These are phyloP conservation scores for Penicillium canariense DNA, from an alignment of 495 filamentous ascomycete genomes.

Conservation along the genomic window DNA sequence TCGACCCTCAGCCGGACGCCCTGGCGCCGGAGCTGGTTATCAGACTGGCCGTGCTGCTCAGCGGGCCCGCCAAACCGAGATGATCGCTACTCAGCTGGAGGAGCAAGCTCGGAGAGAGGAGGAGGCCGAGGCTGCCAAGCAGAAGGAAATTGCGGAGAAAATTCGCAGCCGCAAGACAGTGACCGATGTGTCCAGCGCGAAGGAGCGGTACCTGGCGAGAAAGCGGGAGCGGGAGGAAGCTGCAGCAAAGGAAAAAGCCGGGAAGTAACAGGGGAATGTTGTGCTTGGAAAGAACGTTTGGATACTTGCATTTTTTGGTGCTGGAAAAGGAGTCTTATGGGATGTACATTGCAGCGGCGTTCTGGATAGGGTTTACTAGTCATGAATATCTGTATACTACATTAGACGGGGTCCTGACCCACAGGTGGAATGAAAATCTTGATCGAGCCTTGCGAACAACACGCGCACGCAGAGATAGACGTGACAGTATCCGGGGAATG, in stretches of 20 bases:
- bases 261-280: background rate
- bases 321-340: background rate
- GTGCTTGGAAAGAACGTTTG: background rate
- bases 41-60: constrained; percentile 54
- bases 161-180: constrained; percentile 73
- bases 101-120: constrained; percentile 71
- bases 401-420: background rate
- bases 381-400: background rate
- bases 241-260: constrained; percentile 32
- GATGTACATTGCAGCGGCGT: constrained; percentile 2
- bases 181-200: constrained; percentile 78
- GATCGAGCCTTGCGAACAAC: too few species aligned
- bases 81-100: constrained; percentile 73
- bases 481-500: too few species aligned
- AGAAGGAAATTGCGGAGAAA: constrained; percentile 65
- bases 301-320: background rate
- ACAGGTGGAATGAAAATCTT: background rate
- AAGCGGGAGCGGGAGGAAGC: constrained; percentile 76
- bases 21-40: constrained; percentile 28
- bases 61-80: constrained; percentile 78
- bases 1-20: constrained; percentile 28
- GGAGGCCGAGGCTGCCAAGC: constrained; percentile 68
- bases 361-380: background rate
- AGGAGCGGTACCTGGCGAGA: constrained; percentile 81
- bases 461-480: too few species aligned